A percentile compares a stretch with the other conserved stretches of the same genome.
These are phyloP conservation scores for Marsdenia floribunda DNA, from an alignment of 257 asterid genomes.

Conservation along the genomic window DNA sequence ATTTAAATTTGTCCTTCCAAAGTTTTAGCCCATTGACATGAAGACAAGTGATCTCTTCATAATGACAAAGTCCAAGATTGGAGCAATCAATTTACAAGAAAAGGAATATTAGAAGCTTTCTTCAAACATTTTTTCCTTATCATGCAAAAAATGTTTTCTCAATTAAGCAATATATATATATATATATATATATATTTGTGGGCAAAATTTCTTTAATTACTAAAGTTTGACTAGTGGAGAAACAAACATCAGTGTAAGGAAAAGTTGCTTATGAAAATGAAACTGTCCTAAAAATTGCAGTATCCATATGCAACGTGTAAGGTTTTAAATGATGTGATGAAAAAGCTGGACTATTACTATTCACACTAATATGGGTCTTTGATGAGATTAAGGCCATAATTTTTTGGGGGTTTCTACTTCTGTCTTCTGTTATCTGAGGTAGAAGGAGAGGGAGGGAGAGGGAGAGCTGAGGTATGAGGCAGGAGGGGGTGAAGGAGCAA, in stretches of 20 bases:
- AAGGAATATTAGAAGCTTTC: background rate
- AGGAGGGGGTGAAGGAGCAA: conserved; percentile 11
- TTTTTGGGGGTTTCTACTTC: background rate
- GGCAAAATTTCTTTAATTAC: background rate
- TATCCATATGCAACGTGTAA: conserved; percentile 6
- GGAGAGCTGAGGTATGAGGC: conserved; percentile 1
- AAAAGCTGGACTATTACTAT: background rate
- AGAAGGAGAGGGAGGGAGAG: background rate
- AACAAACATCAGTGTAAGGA: background rate
- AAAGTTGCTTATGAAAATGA: background rate
- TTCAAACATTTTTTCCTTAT: background rate
- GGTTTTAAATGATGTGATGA: background rate
- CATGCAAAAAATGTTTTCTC: background rate
- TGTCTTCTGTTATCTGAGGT: background rate
- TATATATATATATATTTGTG: background rate
- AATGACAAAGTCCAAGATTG: background rate
- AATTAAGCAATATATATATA: background rate
- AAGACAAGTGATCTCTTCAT: background rate
- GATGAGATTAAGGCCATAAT: background rate
- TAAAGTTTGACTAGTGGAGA: background rate
- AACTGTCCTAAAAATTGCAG: background rate
- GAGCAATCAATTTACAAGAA: background rate
- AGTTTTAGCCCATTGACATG: background rate
- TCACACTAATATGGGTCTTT: background rate
- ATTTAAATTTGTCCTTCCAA: background rate